Percentiles rank a stretch among this genome's conserved stretches.
Conservation (phyloP, 192 early-diverging fungal genomes). For the Jimgerdemannia flammicorona region DNA sequence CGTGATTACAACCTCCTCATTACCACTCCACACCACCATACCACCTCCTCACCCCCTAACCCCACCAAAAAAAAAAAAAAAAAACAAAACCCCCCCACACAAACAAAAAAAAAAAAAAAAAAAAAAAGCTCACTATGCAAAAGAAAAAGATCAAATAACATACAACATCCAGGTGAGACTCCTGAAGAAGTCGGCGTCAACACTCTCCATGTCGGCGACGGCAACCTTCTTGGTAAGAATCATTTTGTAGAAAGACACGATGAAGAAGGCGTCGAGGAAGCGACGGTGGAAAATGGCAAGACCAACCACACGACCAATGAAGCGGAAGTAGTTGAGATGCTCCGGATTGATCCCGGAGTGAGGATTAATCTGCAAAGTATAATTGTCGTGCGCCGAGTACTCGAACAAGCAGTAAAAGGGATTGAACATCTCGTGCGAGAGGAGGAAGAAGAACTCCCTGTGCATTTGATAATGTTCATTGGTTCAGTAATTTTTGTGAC, state of each 20-base stretch:
- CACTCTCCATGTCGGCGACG: constrained; percentile 87
- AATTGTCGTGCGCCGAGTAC: constrained; percentile 94
- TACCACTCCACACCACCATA: no score
- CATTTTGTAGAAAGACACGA: constrained; percentile 95
- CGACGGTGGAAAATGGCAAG: constrained; percentile 94
- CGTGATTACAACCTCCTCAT: no score
- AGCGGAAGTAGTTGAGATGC: constrained; percentile 95
- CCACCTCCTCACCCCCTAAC: no score
- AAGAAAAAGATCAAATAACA: constrained; percentile 10
- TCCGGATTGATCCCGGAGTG: constrained; percentile 91
- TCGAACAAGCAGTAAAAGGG: constrained; percentile 93
- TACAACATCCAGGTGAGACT: constrained; percentile 88
- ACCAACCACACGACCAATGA: constrained; percentile 93
- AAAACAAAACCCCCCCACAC: no score
- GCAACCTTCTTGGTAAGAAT: constrained; percentile 85
- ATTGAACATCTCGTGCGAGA: constrained; percentile 98
- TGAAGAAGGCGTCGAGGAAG: constrained; percentile 94
- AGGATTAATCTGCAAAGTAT: constrained; percentile 96
- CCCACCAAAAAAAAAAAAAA: no score
- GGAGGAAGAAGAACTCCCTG: constrained; percentile 91
- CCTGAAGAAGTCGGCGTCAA: constrained; percentile 85
- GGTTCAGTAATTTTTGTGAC: neutral
- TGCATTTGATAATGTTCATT: constrained; percentile 11
- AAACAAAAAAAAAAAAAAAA: no score
- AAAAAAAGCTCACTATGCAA: no score